Base-by-base conservation (phyloP, 352 stramenopile species). In the Phytophthora hibernalis region DNA sequence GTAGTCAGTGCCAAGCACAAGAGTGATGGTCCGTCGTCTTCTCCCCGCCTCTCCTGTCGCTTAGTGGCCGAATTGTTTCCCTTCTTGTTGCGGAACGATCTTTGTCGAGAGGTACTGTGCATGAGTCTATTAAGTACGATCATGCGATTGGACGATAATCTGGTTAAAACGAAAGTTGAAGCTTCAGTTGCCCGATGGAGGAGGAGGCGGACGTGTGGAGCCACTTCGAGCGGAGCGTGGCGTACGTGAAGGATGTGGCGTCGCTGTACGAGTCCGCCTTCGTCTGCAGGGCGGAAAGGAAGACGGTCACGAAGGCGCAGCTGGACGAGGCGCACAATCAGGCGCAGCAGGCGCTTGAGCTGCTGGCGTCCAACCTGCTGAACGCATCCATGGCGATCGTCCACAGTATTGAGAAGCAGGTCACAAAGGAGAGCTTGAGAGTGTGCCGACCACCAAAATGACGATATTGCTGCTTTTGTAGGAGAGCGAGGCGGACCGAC, bases 291-390 rank as follows among this genome's bases (percentile, higher is more conserved):
- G 42, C 54, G 10, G 50, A 59, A 48, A 51, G 48, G 45, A 79
- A 83, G 58, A 53, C 50, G 18, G 48, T 76, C 54, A 72, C 77
- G 3, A 72, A 76, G 50, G 42, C 67, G 28, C 79, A 82, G 28
- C 21, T 88, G 56, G 59, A 85, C 26, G 73, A 79, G 37, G 79
- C 72, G 20, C 77, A 77, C 48, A 63, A 70, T 6, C 82, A 90
- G 49, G 67, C 79, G 12, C 73, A 78, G 21, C 72, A 90, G 50
- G 81, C 72, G 8, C 60, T 90, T 8, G 79, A 88, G 52, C 60
- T 90, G 31, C 73, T 88, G 12, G 77, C 77, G n/a, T 83, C 79
- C 10, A 90, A 88, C 44, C 22, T 90, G 33, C 58, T 90, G 18
- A 82, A 84, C 38, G 70, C 68, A 7, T 79, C 81, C 35, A 79